A percentile compares a stretch with the other conserved stretches of the same genome.
These are phyloP conservation scores for Ceratocystiopsis minuta DNA, from an alignment of 2,329 filamentous ascomycete genomes.

Conservation along the genomic window DNA sequence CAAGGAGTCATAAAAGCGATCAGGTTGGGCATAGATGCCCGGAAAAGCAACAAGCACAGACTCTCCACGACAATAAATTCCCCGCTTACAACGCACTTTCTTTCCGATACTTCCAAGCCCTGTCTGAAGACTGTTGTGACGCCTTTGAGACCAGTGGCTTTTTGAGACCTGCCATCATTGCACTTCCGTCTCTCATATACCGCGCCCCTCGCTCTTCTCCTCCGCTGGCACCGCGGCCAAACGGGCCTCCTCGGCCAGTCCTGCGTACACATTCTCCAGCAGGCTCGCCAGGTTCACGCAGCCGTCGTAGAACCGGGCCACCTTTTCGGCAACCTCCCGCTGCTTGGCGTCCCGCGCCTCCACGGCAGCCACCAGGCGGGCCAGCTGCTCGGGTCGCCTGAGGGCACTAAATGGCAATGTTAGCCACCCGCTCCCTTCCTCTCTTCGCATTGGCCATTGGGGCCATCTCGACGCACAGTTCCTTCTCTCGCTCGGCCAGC, in stretches of 20 bases:
- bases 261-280: constrained; percentile 9
- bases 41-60: constrained; percentile 1
- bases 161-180: too few relatives aligned
- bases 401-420: neutral
- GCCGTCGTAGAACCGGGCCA: constrained; percentile 9
- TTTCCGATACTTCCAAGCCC: too few relatives aligned
- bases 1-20: neutral
- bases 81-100: neutral
- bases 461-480: neutral
- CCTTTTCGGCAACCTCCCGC: constrained; percentile 8
- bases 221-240: neutral
- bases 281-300: constrained; percentile 7
- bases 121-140: too few relatives aligned
- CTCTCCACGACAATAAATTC: neutral
- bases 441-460: constrained; percentile 1
- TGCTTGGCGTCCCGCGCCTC: constrained; percentile 9
- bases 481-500: constrained; percentile 5
- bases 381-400: constrained; percentile 6
- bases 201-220: neutral
- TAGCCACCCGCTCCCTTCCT: neutral
- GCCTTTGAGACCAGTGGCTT: too few relatives aligned
- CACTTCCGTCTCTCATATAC: neutral
- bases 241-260: constrained; percentile 8
- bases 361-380: constrained; percentile 9
- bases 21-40: neutral